Conservation (phyloP, 129 eudicot genomes). For the Helianthus annuus region HanXRQr2.0-SUNRISE NC_035437.2:165521714-165522213, state of each 20-base stretch:
- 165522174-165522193: too few relatives aligned
- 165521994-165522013: neutral
- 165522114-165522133: too few relatives aligned
- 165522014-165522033: too few relatives aligned
- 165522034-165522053: too few relatives aligned
- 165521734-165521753: conserved; percentile 98
- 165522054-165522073: too few relatives aligned
- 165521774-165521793: conserved; percentile 78
- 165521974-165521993: neutral
- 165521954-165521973: conserved; percentile 29
- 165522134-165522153: too few relatives aligned
- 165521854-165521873: conserved; percentile 78
- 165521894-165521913: conserved; percentile 31
- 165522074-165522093: too few relatives aligned
- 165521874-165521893: conserved; percentile 67
- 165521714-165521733: conserved; percentile 84
- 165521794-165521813: conserved; percentile 90
- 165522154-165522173: too few relatives aligned
- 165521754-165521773: conserved; percentile 83
- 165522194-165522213: too few relatives aligned
- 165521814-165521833: conserved; percentile 97
- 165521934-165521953: conserved; percentile 55
- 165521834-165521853: conserved; percentile 87
- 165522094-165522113: too few relatives aligned
- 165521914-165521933: conserved; percentile 48